A percentile compares a stretch with the other conserved stretches of the same genome.
Evolutionary conservation across 1,139 yeast genomes (phyloP).

Genomic region (Geotrichum klebahnii): DNA sequence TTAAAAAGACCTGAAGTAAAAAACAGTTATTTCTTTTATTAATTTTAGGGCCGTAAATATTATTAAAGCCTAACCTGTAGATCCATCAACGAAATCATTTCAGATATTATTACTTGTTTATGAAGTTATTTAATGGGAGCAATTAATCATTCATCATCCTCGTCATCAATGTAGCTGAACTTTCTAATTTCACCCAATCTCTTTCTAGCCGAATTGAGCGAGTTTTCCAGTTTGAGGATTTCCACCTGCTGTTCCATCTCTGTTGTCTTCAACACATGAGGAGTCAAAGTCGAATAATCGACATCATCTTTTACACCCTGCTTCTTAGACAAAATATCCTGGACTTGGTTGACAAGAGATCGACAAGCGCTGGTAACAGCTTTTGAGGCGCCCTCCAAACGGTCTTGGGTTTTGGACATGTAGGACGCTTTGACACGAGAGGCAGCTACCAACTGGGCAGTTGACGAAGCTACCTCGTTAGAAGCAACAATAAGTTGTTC

Average conservation of each 20-base stretch:
- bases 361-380: constrained; percentile 73
- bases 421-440: constrained; percentile 81
- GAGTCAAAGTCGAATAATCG: constrained; percentile 65
- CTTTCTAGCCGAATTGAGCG: constrained; percentile 67
- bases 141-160: constrained; percentile 40
- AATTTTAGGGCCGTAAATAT: no score
- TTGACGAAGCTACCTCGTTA: constrained; percentile 87
- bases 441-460: constrained; percentile 90
- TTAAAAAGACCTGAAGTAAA: no score
- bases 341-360: constrained; percentile 64
- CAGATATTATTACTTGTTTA: no score
- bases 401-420: constrained; percentile 73
- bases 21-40: no score
- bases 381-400: constrained; percentile 64
- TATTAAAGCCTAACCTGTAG: no score
- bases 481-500: constrained; percentile 89
- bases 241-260: constrained; percentile 96
- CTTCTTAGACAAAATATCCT: constrained; percentile 49
- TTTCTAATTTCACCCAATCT: constrained; percentile 81
- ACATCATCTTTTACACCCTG: constrained; percentile 44
- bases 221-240: constrained; percentile 76
- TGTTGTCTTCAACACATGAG: constrained; percentile 78
- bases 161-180: constrained; percentile 63
- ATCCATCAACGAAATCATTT: no score
- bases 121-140: no score